Evolutionary conservation across 768 basidiomycete genomes (phyloP).

Genomic region (Boletus tylopilopsis): DNA sequence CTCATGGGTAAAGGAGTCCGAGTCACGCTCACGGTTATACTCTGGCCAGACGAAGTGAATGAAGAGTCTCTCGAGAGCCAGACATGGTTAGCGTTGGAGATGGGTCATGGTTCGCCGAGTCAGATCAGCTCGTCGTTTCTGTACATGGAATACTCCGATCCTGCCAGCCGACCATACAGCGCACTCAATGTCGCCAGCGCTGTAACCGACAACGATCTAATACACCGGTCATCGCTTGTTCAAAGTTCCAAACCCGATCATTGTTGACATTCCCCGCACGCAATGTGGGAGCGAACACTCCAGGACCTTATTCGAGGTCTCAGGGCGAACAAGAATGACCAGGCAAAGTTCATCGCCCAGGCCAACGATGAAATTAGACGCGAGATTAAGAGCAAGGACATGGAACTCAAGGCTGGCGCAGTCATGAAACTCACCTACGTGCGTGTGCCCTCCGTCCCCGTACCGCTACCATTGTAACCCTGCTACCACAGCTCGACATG

Average conservation of each 20-base stretch:
- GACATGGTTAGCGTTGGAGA: no score
- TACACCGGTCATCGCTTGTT: no score
- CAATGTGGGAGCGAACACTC: conserved; percentile 95
- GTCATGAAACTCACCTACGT: conserved; percentile 97
- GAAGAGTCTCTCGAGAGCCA: no score
- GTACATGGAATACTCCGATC: conserved; percentile 71
- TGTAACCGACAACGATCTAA: neutral
- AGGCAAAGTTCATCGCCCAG: conserved; percentile 85
- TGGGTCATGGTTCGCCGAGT: no score
- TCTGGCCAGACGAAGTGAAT: no score
- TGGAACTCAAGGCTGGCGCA: conserved; percentile 95
- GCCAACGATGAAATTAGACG: conserved; percentile 92
- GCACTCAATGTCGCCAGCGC: no score
- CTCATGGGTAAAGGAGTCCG: no score
- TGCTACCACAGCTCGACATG: conserved; percentile 91
- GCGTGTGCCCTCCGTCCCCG: conserved; percentile 34
- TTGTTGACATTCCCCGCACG: neutral
- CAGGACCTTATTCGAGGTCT: conserved; percentile 95
- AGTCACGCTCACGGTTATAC: no score
- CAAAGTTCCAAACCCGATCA: neutral
- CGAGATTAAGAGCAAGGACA: conserved; percentile 91
- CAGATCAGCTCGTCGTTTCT: conserved; percentile 57
- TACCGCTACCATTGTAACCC: conserved; percentile 12
- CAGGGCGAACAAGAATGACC: conserved; percentile 92
- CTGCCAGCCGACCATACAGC: no score